A percentile compares a stretch with the other conserved stretches of the same genome.
These are phyloP conservation scores for Lasiodiplodia citricola DNA, from an alignment of 2,329 filamentous ascomycete genomes.

Conservation along the genomic window DNA sequence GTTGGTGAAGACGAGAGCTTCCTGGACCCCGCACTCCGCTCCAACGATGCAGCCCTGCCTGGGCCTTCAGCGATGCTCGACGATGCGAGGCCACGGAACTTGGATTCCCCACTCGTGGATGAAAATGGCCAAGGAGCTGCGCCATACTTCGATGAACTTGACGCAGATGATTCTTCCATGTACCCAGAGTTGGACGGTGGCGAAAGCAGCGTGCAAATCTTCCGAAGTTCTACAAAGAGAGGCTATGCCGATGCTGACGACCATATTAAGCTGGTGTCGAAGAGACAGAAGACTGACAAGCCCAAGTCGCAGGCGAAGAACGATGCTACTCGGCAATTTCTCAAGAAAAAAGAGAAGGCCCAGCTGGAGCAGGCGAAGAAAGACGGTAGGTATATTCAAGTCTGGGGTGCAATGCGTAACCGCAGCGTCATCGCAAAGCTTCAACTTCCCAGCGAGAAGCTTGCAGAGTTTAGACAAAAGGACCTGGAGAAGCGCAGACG, in stretches of 20 bases:
- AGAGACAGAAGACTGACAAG: conserved; percentile 44
- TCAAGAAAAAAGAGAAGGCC: conserved; percentile 54
- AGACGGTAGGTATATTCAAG: conserved; percentile 52
- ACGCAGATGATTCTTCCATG: conserved; percentile 32
- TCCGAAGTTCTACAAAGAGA: conserved; percentile 39
- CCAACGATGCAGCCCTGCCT: background rate
- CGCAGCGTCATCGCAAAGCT: conserved; percentile 53
- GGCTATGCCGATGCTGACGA: conserved; percentile 37
- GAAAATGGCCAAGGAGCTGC: conserved; percentile 20
- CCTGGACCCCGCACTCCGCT: conserved; percentile 21
- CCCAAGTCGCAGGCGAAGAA: conserved; percentile 46
- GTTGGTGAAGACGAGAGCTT: conserved; percentile 14
- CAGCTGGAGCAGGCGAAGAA: conserved; percentile 48
- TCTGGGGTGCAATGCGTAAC: conserved; percentile 52
- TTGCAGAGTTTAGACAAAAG: conserved; percentile 44
- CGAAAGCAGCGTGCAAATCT: conserved; percentile 35
- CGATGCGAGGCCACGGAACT: conserved; percentile 29
- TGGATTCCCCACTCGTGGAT: background rate
- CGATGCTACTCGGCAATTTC: conserved; percentile 53
- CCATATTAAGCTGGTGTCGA: conserved; percentile 32
- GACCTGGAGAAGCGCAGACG: conserved; percentile 36
- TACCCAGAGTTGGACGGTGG: conserved; percentile 37
- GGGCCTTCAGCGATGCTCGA: conserved; percentile 33
- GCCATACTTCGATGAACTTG: conserved; percentile 26
- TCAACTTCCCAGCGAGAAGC: conserved; percentile 40